Evolutionary conservation across 2,329 filamentous ascomycete genomes (phyloP).

Genomic region (Cordyceps cateniannulata): DNA sequence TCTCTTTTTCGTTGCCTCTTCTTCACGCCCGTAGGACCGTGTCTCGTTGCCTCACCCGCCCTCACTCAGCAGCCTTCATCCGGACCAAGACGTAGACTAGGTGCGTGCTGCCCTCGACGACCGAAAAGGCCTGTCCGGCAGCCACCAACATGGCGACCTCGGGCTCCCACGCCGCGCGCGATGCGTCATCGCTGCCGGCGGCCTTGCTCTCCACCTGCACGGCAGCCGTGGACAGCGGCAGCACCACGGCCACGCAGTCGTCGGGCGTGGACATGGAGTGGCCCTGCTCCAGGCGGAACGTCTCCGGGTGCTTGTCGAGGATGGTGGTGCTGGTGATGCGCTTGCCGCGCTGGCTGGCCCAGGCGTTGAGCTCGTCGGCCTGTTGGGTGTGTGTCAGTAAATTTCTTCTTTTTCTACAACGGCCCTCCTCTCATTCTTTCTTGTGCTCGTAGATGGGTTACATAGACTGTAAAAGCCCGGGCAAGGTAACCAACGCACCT

Average conservation of each 20-base stretch:
- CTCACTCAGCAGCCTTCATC: background rate
- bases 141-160: background rate
- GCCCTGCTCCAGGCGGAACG: background rate
- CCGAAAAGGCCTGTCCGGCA: background rate
- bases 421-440: no score
- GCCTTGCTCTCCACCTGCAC: background rate
- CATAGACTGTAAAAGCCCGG: no score
- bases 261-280: background rate
- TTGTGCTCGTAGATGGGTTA: no score
- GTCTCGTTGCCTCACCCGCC: no score
- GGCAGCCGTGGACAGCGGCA: background rate
- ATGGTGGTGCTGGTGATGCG: slow-evolving; percentile 6
- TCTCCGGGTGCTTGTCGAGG: slow-evolving; percentile 6
- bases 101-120: background rate
- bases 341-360: background rate
- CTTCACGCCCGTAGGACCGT: background rate
- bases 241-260: slow-evolving; percentile 2
- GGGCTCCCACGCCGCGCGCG: background rate
- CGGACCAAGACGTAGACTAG: slow-evolving; percentile 1
- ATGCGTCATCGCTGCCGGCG: background rate
- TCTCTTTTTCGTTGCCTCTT: background rate
- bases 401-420: no score
- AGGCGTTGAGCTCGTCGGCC: background rate
- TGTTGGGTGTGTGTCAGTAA: background rate
- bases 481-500: background rate